Evolutionary conservation across 2,329 filamentous ascomycete species (phyloP).

Genomic region (Colletotrichum sp.): DNA sequence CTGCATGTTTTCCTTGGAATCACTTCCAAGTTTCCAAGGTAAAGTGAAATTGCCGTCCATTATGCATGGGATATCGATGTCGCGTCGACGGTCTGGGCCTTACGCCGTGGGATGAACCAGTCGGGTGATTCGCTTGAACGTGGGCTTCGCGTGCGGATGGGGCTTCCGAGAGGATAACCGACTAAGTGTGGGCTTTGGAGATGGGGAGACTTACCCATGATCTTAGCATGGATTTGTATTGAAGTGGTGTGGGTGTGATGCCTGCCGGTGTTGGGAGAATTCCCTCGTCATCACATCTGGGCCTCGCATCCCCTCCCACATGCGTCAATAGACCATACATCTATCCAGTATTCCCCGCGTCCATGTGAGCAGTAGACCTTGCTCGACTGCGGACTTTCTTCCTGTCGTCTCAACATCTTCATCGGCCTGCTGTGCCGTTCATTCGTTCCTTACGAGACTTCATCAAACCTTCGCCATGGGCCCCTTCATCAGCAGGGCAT

Average conservation of each 20-base stretch:
- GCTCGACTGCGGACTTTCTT: not conserved
- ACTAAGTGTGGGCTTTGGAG: not conserved
- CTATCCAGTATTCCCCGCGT: constrained; percentile 1
- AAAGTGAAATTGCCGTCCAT: constrained; percentile 1
- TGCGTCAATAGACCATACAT: constrained; percentile 1
- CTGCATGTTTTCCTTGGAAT: constrained; percentile 2
- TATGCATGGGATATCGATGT: not conserved
- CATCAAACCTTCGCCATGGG: not conserved
- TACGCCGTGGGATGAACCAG: not conserved
- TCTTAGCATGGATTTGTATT: not conserved
- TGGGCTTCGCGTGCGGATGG: not conserved
- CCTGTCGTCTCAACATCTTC: not conserved
- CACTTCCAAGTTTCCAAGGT: not conserved
- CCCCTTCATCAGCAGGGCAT: constrained; percentile 3
- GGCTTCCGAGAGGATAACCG: not conserved
- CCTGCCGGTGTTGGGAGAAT: not conserved
- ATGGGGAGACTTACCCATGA: not conserved
- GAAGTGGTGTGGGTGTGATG: not conserved
- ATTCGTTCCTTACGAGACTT: not conserved
- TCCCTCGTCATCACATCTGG: not conserved
- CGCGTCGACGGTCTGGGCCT: not conserved
- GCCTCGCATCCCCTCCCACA: not conserved
- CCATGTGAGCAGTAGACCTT: not conserved
- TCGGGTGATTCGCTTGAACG: constrained; percentile 1
- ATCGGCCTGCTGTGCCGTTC: constrained; percentile 2